Conservation (phyloP, 306 rosid species). For the Astragalus glycyphyllos region DNA sequence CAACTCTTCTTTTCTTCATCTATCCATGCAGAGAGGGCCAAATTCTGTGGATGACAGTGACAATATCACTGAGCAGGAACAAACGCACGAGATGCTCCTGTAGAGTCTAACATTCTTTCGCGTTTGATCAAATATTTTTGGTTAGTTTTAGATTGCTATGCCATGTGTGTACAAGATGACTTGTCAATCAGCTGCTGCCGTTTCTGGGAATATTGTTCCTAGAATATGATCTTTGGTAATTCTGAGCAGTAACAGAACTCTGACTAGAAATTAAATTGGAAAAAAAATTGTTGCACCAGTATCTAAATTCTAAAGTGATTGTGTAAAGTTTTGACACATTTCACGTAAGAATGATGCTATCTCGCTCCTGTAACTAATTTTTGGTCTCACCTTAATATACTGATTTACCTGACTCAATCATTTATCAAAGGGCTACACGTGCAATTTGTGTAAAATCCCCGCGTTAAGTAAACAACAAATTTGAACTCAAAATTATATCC, state of each 20-base stretch:
- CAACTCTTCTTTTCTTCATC: constrained; percentile 48
- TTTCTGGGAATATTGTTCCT: constrained; percentile 30
- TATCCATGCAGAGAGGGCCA: constrained; percentile 46
- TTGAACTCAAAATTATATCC: constrained; percentile 37
- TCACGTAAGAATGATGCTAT: constrained; percentile 12
- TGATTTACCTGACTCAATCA: background rate
- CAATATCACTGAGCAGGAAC: constrained; percentile 37
- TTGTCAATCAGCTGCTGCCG: background rate
- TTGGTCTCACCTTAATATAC: background rate
- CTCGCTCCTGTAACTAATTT: background rate
- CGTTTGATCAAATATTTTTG: constrained; percentile 35
- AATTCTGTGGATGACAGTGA: constrained; percentile 45
- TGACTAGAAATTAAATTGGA: constrained; percentile 1
- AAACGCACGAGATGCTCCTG: constrained; percentile 35
- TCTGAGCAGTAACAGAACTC: constrained; percentile 10
- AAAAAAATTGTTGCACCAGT: background rate
- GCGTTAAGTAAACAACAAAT: constrained; percentile 40
- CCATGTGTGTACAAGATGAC: background rate
- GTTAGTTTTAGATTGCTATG: constrained; percentile 21
- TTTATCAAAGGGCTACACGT: constrained; percentile 7
- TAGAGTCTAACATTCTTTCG: constrained; percentile 34
- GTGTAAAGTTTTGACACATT: constrained; percentile 11
- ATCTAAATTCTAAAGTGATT: constrained; percentile 21
- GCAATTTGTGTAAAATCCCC: constrained; percentile 16
- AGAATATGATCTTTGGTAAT: constrained; percentile 7